A percentile compares a stretch with the other conserved stretches of the same genome.
phyloP scores from a whole-genome alignment of 192 early-diverging fungal species.

The Rhizophagus prolifer region DNA sequence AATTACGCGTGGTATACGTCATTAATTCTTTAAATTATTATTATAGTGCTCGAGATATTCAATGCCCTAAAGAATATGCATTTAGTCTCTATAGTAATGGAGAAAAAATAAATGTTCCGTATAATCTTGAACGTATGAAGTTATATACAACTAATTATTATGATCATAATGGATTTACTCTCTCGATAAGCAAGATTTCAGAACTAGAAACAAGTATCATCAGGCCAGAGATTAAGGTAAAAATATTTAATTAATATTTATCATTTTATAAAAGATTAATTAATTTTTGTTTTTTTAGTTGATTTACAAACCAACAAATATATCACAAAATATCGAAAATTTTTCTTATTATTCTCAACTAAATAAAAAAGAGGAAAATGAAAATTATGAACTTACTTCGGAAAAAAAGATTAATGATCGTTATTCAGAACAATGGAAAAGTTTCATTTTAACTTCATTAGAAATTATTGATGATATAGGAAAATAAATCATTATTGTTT shows the following conservation, averaged over 20 bases:
- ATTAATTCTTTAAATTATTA: background rate
- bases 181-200: background rate
- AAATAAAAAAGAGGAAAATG: too few relatives aligned
- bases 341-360: background rate
- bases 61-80: slow-evolving; percentile 8
- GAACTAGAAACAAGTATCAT: background rate
- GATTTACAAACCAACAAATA: background rate
- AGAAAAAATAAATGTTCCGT: background rate
- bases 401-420: background rate
- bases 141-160: slow-evolving; percentile 6
- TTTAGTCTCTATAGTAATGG: background rate
- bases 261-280: background rate
- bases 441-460: background rate
- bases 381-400: too few relatives aligned
- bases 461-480: background rate
- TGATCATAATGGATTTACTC: slow-evolving; percentile 13
- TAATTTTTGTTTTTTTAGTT: background rate
- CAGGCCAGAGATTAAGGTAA: slow-evolving; percentile 12
- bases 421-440: background rate
- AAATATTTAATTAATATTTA: background rate
- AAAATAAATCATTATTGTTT: background rate
- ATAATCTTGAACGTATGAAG: slow-evolving; percentile 8
- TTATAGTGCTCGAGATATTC: background rate
- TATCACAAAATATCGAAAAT: background rate
- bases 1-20: background rate